These are phyloP conservation scores for Jasminum sambac DNA, from an alignment of 257 asterid species.

Conservation along the genomic window DNA sequence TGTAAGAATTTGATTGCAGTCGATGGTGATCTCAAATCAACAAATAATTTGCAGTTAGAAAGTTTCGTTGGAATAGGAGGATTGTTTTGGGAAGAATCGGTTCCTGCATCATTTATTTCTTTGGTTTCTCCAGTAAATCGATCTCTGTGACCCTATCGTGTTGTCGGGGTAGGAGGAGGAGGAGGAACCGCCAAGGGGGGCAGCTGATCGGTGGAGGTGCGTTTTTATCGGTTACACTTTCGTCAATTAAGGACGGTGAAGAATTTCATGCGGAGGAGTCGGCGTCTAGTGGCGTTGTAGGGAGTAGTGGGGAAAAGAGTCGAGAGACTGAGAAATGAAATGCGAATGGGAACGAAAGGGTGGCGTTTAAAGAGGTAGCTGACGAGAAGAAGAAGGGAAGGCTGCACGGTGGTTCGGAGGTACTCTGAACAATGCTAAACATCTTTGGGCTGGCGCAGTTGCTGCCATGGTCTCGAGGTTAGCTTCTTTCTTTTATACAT, in stretches of 20 bases:
- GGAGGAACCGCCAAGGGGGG: slow-evolving; percentile 27
- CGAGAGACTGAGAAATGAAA: slow-evolving; percentile 28
- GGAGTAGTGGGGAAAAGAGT: slow-evolving; percentile 41
- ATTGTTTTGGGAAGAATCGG: slow-evolving; percentile 62
- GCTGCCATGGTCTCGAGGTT: slow-evolving; percentile 84
- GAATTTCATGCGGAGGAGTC: slow-evolving; percentile 40
- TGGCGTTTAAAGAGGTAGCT: slow-evolving; percentile 37
- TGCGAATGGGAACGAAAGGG: slow-evolving; percentile 35
- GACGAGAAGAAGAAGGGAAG: slow-evolving; percentile 30
- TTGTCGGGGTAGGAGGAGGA: slow-evolving; percentile 29
- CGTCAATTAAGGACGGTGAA: slow-evolving; percentile 51
- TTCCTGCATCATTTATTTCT: slow-evolving; percentile 60
- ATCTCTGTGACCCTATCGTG: slow-evolving; percentile 33
- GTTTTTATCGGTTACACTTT: slow-evolving; percentile 62
- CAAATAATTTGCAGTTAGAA: slow-evolving; percentile 21
- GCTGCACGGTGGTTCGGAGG: slow-evolving; percentile 37
- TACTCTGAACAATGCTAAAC: slow-evolving; percentile 78
- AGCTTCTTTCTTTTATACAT: slow-evolving; percentile 12
- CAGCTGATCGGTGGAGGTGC: slow-evolving; percentile 37
- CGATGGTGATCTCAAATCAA: slow-evolving; percentile 28
- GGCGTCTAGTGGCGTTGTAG: slow-evolving; percentile 48
- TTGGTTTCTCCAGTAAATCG: slow-evolving; percentile 34
- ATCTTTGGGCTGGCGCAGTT: slow-evolving; percentile 98
- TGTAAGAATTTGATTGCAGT: slow-evolving; percentile 33
- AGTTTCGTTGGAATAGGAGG: slow-evolving; percentile 45